Evolutionary conservation across 805 yeast genomes (phyloP), one percentile per base, ranked within the genome.

Genomic region (Wickerhamomyces canadensis): DNA sequence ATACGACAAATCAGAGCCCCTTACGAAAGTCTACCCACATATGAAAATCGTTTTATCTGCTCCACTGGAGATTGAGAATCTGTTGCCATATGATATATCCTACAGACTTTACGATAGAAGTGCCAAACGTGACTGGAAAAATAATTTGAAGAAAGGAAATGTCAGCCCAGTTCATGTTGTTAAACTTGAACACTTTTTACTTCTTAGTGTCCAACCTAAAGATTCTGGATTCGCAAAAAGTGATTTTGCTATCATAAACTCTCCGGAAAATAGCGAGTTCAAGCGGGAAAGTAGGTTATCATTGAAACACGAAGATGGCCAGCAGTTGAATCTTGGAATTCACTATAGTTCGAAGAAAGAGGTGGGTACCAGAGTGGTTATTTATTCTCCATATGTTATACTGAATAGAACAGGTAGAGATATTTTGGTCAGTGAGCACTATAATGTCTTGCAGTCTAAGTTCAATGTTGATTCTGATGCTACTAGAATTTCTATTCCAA

Each of bases 371-470:
- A 73, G 76, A 44, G 72, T 87, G 2, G 72, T 74, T 11, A 67
- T 93, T n/a, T 87, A 77, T 53, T 67, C 96, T 0, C 97, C 97
- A 0, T 93, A 91, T 53, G 68, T 93, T 31, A 64, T 93, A 14
- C 65, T 89, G 44, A 94, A 93, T 58, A 69, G 84, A 50, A 86
- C 96, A 0, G 89, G 84, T 2, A 72, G 70, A 42, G 76, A 76
- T 45, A 44, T 93, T 12, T 68, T 65, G 33, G 58, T 88, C 13
- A 64, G 69, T 35, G 79, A 79, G 24, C 67, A 71, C 12, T 50
- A 64, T 19, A 84, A 82, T 52, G 62, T 71, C 13, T 62, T 79
- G 31, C 57, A 63, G 15, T 74, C 84, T 0, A 57, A 55, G 12
- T 66, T 75, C 2, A 37, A 49, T 8, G 35, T 41, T 13, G 55